Percentiles rank a stretch among this genome's conserved stretches.
These are phyloP conservation scores for Lactifluus volemus DNA, from an alignment of 768 basidiomycete species.

Conservation along the genomic window DNA sequence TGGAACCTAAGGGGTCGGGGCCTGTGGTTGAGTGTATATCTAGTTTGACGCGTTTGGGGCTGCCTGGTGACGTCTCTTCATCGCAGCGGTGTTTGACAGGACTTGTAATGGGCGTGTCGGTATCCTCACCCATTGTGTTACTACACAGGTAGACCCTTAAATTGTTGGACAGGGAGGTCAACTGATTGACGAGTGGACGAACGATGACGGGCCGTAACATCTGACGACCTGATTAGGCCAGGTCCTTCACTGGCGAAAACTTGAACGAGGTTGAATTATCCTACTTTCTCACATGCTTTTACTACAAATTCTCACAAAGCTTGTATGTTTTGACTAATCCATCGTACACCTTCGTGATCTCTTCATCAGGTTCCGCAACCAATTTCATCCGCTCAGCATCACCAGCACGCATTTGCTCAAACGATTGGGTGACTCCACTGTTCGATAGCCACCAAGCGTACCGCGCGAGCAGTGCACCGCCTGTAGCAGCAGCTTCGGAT, in stretches of 20 bases:
- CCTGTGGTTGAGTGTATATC: background rate
- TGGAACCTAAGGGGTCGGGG: background rate
- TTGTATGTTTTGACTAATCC: conserved; percentile 44
- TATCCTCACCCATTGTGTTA: background rate
- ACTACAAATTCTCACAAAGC: conserved; percentile 36
- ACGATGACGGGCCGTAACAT: background rate
- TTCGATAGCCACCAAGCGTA: conserved; percentile 58
- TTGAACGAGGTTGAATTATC: background rate
- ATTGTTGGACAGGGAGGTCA: background rate
- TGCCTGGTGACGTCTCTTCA: background rate
- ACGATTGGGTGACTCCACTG: conserved; percentile 35
- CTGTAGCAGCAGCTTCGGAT: conserved; percentile 64
- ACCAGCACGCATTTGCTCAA: conserved; percentile 54
- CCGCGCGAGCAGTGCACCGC: conserved; percentile 63
- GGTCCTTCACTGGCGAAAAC: too few species aligned
- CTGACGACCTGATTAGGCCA: background rate
- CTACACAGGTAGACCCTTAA: background rate
- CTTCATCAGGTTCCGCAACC: conserved; percentile 49
- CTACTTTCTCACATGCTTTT: background rate
- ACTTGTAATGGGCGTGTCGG: background rate
- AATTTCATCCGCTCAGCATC: conserved; percentile 46
- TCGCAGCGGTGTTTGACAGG: background rate
- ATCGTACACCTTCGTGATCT: conserved; percentile 43
- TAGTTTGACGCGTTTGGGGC: conserved; percentile 18
- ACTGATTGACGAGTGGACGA: background rate